phyloP scores from a whole-genome alignment of 176 grass and related monocot species.

The Echinochloa phyllopogon region DNA sequence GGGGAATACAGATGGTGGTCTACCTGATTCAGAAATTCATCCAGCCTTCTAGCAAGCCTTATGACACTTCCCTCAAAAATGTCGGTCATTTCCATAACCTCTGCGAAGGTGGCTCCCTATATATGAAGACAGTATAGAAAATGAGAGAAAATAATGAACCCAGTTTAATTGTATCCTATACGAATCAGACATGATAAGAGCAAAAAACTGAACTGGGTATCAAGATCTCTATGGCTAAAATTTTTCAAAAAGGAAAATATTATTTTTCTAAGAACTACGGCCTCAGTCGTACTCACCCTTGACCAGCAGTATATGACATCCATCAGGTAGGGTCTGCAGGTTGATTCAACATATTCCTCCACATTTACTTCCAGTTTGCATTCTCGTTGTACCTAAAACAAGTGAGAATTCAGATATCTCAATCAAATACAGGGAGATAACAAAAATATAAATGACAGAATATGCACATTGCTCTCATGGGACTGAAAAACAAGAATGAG shows the following conservation, averaged over 20 bases:
- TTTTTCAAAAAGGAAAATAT: not conserved
- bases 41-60: conserved; percentile 83
- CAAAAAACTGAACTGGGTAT: conserved; percentile 14
- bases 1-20: not conserved
- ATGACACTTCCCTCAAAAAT: conserved; percentile 99
- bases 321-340: conserved; percentile 87
- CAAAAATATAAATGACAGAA: conserved; percentile 31
- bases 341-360: conserved; percentile 92
- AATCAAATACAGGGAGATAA: conserved; percentile 32
- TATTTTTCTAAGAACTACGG: conserved; percentile 13
- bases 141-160: conserved; percentile 12
- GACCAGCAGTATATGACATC: conserved; percentile 99
- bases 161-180: conserved; percentile 18
- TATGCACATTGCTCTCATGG: conserved; percentile 71
- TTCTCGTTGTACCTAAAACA: conserved; percentile 89
- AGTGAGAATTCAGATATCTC: conserved; percentile 37
- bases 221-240: not conserved
- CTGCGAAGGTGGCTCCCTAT: conserved; percentile 87
- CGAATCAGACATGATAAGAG: not conserved
- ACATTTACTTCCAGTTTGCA: conserved; percentile 98
- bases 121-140: conserved; percentile 25
- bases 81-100: conserved; percentile 98
- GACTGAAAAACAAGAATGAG: conserved; percentile 48
- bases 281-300: conserved; percentile 67
- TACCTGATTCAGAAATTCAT: conserved; percentile 99